Conservation (phyloP, 2,329 filamentous ascomycete genomes). For the Xylaria sp. region DNA sequence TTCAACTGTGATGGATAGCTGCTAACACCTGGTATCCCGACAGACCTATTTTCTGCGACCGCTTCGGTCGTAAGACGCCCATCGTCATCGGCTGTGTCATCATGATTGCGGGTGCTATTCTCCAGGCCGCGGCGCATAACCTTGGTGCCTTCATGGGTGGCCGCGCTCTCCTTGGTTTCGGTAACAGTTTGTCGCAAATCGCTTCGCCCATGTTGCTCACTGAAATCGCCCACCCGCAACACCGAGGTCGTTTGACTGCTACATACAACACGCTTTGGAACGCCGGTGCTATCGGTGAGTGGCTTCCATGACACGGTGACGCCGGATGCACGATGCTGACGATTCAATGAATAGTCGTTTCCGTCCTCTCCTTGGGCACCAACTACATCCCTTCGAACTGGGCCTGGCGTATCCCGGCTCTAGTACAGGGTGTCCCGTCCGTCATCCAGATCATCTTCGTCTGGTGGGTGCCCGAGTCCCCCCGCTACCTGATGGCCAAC, state of each 20-base stretch:
- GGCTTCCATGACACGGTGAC: background rate
- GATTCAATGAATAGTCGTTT: conserved; percentile 33
- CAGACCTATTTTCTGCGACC: conserved; percentile 49
- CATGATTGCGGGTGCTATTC: conserved; percentile 49
- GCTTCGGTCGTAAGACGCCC: conserved; percentile 41
- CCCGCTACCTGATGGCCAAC: conserved; percentile 44
- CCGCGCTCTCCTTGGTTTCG: conserved; percentile 53
- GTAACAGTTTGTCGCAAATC: conserved; percentile 47
- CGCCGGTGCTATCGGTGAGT: conserved; percentile 31
- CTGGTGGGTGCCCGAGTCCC: conserved; percentile 36
- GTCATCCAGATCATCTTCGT: conserved; percentile 46
- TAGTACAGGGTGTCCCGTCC: conserved; percentile 44
- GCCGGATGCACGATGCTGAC: conserved; percentile 12
- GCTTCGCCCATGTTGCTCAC: conserved; percentile 48
- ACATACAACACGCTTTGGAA: conserved; percentile 54
- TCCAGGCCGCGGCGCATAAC: conserved; percentile 49
- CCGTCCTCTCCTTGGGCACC: conserved; percentile 47
- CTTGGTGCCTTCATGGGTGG: conserved; percentile 47
- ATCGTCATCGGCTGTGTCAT: conserved; percentile 48
- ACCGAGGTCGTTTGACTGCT: conserved; percentile 47
- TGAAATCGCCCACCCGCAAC: conserved; percentile 51
- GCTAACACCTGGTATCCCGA: conserved; percentile 8
- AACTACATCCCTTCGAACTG: conserved; percentile 42
- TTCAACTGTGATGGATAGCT: background rate
- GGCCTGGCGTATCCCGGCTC: conserved; percentile 46